Conservation (phyloP, 441 rosid species). For the Rhodomyrtus psidioides region DNA sequence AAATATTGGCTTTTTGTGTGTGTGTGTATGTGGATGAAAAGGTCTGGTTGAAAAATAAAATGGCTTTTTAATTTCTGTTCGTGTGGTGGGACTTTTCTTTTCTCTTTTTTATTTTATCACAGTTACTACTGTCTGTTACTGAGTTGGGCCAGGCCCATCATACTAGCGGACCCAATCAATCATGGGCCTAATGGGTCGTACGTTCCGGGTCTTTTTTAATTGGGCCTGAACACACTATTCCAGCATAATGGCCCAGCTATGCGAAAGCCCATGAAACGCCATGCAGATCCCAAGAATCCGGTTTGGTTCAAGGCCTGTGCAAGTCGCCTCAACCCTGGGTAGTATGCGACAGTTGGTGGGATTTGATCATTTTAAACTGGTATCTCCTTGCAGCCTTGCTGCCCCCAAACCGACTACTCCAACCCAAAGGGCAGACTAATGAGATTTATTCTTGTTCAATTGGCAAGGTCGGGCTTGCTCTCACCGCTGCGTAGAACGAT, state of each 20-base stretch:
- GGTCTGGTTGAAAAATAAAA: neutral
- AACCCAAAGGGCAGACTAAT: neutral
- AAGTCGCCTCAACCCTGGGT: neutral
- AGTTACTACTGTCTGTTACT: neutral
- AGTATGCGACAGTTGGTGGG: neutral
- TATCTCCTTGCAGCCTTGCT: neutral
- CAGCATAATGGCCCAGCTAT: too few species aligned
- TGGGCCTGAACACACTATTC: neutral
- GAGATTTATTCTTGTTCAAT: neutral
- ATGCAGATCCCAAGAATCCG: neutral
- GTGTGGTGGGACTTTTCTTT: neutral
- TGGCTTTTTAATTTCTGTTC: neutral
- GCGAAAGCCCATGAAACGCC: neutral
- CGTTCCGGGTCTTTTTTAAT: neutral
- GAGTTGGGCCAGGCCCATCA: neutral
- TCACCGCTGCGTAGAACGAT: too few species aligned
- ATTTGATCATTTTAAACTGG: neutral
- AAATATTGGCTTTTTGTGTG: neutral
- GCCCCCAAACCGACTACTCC: neutral
- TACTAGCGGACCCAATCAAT: accelerated
- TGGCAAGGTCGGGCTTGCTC: too few species aligned
- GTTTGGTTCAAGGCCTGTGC: neutral
- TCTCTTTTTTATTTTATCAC: neutral
- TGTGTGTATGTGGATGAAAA: neutral
- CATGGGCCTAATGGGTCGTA: neutral